Base-by-base conservation (phyloP, 2,329 filamentous ascomycete genomes). In the Colletotrichum tanaceti region DNA sequence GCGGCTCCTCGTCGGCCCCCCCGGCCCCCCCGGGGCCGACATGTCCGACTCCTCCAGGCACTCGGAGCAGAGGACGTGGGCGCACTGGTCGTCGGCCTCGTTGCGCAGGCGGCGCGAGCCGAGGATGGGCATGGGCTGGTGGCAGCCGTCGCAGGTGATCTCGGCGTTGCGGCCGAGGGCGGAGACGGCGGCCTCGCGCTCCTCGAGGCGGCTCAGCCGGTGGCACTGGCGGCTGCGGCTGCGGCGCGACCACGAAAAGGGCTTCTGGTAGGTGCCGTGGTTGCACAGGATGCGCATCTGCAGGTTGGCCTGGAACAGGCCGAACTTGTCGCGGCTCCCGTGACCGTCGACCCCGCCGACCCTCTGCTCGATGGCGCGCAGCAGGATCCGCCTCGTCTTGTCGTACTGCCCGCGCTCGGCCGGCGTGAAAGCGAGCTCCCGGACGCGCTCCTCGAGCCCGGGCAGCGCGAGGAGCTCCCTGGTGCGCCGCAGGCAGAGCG, bases 211-310 rank as follows among this genome's bases (percentile, higher is more conserved):
- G 39, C 57, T 76, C 1, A 59, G 55, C 1, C 49, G 44, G 24
- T 68, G 68, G n/a, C n/a, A n/a, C n/a, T n/a, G n/a, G n/a, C n/a
- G n/a, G n/a, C n/a, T n/a, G n/a, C n/a, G n/a, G 50, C 50, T 59
- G 4, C 75, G 75, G 32, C 75, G 76, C 49, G 74, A 74, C 82
- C 82, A 85, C 1, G 80, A 81, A 52, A 83, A 82, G 0, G 72
- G 75, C 43, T 82, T 78, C 68, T 85, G 83, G 70, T 77, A 83
- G 0, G 84, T 86, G 0, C 83, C 84, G 68, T 85, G 83, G 63
- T 86, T 85, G 72, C 83, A 85, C 1, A 86, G 68, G 6, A 84
- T 80, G 0, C 83, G 79, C 14, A 86, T 72, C 65, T 85, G 82
- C 0, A 86, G 73, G 13, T 82, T 77, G 0, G 79, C 74, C 54